Base-by-base conservation (phyloP, 495 filamentous ascomycete genomes). In the Xylona heveae region DNA sequence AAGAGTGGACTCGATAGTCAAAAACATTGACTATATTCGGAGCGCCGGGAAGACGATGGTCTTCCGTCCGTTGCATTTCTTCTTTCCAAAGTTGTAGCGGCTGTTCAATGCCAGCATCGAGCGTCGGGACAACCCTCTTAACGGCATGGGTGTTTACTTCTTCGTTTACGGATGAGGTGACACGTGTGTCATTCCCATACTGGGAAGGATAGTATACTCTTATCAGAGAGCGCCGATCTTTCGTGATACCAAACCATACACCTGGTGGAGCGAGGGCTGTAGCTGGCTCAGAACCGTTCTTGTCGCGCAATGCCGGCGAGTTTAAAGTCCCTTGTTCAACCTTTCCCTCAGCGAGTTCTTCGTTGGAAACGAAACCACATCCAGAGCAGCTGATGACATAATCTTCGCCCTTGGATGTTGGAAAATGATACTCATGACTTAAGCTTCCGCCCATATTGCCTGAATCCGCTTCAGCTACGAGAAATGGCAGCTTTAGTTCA, bases 371-470 rank as follows among this genome's bases (percentile, higher is more conserved):
- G 43, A 81, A 83, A 23, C 61, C 57, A 49, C 88, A 97, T 22
- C 45, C 48, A 9, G 52, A 57, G 46, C 88, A 97, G 38, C 57
- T 74, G 37, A 90, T 59, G 13, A 97, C 58, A 1, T 64, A 71
- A 43, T 97, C 88, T 51, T 95, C 90, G 3, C 88, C 88, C 30
- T 74, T 71, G 6, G 59, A 39, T n/a, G 72, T 76, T 14, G 73
- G 58, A 31, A 92, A 74, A 44, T 93, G 84, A 47, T 84, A 95
- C 43, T 97, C 88, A 51, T 97, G 88, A 43, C 83, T 94, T 9
- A 93, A 49, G 34, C 69, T 73, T 6, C 88, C 88, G 18, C 88
- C 88, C 65, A 97, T 97, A 31, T 77, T 77, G n/a, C 88, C 88
- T 1, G 85, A 91, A 49, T 84, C 80, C 5, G 88, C 88, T 40